A percentile compares a stretch with the other conserved stretches of the same genome.
Evolutionary conservation across 345 rosid species (phyloP).

Genomic region (Combretum micranthum): DNA sequence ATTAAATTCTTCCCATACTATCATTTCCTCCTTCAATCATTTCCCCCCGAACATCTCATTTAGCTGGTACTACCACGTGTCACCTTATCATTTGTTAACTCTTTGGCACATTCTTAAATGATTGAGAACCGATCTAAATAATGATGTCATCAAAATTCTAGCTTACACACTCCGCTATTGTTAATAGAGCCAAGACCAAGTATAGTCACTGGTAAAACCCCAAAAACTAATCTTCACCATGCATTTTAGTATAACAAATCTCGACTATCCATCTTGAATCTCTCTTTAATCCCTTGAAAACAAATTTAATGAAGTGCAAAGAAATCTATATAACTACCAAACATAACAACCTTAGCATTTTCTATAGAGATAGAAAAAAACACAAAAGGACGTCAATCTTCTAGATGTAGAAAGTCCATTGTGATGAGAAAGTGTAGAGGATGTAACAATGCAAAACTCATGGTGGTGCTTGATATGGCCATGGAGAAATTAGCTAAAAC

Average conservation of each 20-base stretch:
- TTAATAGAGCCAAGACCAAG: slow-evolving; percentile 46
- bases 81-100: slow-evolving; percentile 7
- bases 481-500: slow-evolving; percentile 5
- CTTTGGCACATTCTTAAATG: slow-evolving; percentile 14
- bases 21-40: slow-evolving; percentile 13
- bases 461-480: slow-evolving; percentile 20
- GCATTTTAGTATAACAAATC: slow-evolving; percentile 1
- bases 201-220: no score
- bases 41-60: neutral
- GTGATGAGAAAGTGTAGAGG: slow-evolving; percentile 34
- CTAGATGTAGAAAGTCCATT: neutral
- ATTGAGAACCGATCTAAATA: slow-evolving; percentile 24
- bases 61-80: slow-evolving; percentile 21
- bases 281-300: neutral
- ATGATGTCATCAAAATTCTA: slow-evolving; percentile 88
- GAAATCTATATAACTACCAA: neutral
- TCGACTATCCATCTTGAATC: slow-evolving; percentile 9
- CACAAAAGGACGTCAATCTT: slow-evolving; percentile 6
- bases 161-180: slow-evolving; percentile 50
- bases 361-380: neutral
- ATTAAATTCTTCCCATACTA: no score
- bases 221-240: slow-evolving; percentile 32
- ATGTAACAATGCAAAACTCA: slow-evolving; percentile 23
- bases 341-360: neutral
- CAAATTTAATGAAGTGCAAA: slow-evolving; percentile 6